These are phyloP conservation scores for Penicillium bialowiezense DNA, from an alignment of 495 filamentous ascomycete genomes.

Conservation along the genomic window DNA sequence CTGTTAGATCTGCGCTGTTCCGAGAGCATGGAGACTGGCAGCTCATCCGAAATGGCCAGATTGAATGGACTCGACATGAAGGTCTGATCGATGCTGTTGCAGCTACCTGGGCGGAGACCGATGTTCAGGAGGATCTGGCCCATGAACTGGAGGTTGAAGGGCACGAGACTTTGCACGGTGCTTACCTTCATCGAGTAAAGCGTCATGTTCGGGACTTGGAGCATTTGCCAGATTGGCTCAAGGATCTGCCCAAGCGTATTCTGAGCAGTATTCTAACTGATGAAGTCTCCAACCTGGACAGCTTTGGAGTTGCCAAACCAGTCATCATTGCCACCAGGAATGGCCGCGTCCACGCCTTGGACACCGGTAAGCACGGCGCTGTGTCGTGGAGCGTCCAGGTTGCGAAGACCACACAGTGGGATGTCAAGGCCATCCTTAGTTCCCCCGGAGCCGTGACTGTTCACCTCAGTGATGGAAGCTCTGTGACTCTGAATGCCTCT, in stretches of 20 bases:
- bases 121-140: conserved; percentile 67
- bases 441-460: conserved; percentile 58
- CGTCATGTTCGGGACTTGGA: conserved; percentile 78
- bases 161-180: conserved; percentile 70
- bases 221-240: conserved; percentile 72
- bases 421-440: conserved; percentile 64
- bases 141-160: conserved; percentile 82
- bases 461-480: conserved; percentile 55
- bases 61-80: conserved; percentile 79
- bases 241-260: conserved; percentile 61
- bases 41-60: conserved; percentile 76
- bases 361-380: conserved; percentile 69
- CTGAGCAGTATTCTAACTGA: conserved; percentile 63
- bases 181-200: conserved; percentile 83
- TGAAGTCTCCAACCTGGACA: conserved; percentile 63
- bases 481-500: conserved; percentile 52
- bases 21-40: conserved; percentile 77
- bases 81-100: conserved; percentile 71
- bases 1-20: conserved; percentile 71
- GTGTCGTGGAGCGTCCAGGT: conserved; percentile 72
- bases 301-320: conserved; percentile 84
- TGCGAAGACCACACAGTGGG: conserved; percentile 58
- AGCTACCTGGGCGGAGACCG: conserved; percentile 72
- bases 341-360: conserved; percentile 75
- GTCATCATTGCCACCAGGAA: conserved; percentile 76